Evolutionary conservation across 805 yeast genomes (phyloP).

Genomic region (Yarrowia alimentaria): DNA sequence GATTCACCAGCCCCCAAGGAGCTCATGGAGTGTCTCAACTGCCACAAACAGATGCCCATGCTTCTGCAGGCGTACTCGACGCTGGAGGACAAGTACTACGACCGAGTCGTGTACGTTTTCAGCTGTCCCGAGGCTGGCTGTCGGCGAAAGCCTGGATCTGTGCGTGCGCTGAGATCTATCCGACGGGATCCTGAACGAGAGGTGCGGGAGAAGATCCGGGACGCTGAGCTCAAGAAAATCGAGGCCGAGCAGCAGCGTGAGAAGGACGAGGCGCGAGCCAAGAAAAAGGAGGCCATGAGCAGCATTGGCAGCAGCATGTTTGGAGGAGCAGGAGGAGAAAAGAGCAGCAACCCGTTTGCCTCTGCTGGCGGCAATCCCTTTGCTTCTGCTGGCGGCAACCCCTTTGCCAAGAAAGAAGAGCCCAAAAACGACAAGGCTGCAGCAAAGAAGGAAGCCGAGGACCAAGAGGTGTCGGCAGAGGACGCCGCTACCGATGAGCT

Average conservation of each 20-base stretch:
- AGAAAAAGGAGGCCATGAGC: slow-evolving; percentile 18
- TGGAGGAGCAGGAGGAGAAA: slow-evolving; percentile 30
- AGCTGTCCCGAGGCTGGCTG: slow-evolving; percentile 67
- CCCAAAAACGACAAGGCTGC: no score
- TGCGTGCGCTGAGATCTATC: slow-evolving; percentile 76
- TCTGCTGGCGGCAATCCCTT: no score
- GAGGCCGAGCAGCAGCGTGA: slow-evolving; percentile 28
- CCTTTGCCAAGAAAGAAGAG: neutral
- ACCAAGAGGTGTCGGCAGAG: neutral
- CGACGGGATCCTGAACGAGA: slow-evolving; percentile 54
- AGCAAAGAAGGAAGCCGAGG: neutral
- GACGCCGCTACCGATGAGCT: slow-evolving; percentile 5
- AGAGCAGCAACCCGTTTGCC: no score
- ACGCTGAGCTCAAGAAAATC: slow-evolving; percentile 45
- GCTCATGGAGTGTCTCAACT: slow-evolving; percentile 61
- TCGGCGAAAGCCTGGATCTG: slow-evolving; percentile 63
- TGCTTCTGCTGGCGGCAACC: no score
- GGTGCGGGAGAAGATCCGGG: slow-evolving; percentile 44
- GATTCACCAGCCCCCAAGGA: slow-evolving; percentile 54
- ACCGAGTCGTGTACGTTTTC: slow-evolving; percentile 77
- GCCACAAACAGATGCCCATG: slow-evolving; percentile 61
- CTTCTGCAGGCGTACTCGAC: slow-evolving; percentile 73
- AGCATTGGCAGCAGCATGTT: slow-evolving; percentile 32
- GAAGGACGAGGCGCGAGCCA: slow-evolving; percentile 9
- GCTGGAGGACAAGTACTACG: slow-evolving; percentile 66